These are phyloP conservation scores for Caryopteris hybrid DNA, from an alignment of 305 asterid species.

Conservation along the genomic window DNA sequence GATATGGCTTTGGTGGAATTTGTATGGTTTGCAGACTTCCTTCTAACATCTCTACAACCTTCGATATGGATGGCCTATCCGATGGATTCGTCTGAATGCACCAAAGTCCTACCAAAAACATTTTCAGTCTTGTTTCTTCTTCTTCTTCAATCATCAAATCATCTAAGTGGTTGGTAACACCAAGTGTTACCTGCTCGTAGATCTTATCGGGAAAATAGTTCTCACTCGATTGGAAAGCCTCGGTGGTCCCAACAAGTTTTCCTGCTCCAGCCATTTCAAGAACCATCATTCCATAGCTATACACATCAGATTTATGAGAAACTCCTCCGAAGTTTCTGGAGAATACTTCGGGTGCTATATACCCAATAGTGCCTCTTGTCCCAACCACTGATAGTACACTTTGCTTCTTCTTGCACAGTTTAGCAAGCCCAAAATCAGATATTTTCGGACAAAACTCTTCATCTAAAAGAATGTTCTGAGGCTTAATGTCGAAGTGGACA, in stretches of 20 bases:
- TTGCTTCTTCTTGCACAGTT: conserved; percentile 33
- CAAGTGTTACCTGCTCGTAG: conserved; percentile 28
- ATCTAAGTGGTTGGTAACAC: neutral
- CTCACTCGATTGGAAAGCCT: conserved; percentile 23
- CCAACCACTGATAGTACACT: conserved; percentile 33
- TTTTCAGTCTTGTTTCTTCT: conserved; percentile 18
- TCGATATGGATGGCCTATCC: conserved; percentile 23
- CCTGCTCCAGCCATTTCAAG: conserved; percentile 52
- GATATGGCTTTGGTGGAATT: conserved; percentile 24
- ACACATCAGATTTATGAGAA: conserved; percentile 56
- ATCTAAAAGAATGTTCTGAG: conserved; percentile 33
- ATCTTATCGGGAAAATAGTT: conserved; percentile 44
- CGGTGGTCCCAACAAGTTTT: conserved; percentile 10
- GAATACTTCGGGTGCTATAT: conserved; percentile 50
- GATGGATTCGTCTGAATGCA: conserved; percentile 28
- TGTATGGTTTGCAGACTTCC: conserved; percentile 24
- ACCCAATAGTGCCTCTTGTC: conserved; percentile 47
- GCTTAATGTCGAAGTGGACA: conserved; percentile 64
- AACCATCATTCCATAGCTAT: conserved; percentile 61
- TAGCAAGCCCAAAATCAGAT: conserved; percentile 58
- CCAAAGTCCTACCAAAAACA: conserved; percentile 32
- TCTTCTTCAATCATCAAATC: too few relatives aligned
- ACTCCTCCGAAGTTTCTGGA: conserved; percentile 37
- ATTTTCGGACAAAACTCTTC: conserved; percentile 45
- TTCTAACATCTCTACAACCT: conserved; percentile 31